Evolutionary conservation across 352 stramenopile species (phyloP), one percentile per base, ranked within the genome.

Genomic region (Phytophthora cryptogea): DNA sequence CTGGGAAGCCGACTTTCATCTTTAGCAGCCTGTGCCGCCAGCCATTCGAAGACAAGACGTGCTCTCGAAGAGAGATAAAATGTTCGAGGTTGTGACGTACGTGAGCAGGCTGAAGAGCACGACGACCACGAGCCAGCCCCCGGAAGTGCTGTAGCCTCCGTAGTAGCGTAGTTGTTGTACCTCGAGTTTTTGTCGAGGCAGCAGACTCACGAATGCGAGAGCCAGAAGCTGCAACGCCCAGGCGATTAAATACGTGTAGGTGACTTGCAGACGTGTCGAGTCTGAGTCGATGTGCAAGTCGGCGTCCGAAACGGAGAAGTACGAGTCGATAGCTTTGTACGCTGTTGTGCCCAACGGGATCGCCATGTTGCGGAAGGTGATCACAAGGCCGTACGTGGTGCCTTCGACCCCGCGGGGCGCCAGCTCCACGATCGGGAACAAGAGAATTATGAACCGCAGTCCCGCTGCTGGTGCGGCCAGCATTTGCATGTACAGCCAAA

Each of bases 21-120:
- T 49, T 40, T n/a, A 32, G 48, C 81, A 91, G 4, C 81, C 79
- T 64, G 79, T 57, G 3, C 84, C 81, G 9, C 83, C 83, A 37
- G 72, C 72, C 31, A 93, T 69, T 5, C 74, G 77, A 43, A 93
- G 57, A 56, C 84, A 93, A 54, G 81, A 64, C 0, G 84, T 90
- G 11, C 49, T 70, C 50, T 83, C 59, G 8, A 86, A 74, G 16
- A 83, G 64, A 16, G 74, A 78, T 32, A 88, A 46, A 11, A 73
- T 54, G 37, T 76, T 83, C 28, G 65, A 66, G 13, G 66, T 68
- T 11, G 68, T 79, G 35, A 72, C 76, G 47, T 80, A 86, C 13
- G 58, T 50, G 31, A 88, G 63, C 1, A 74, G 70, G 41, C 70
- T 46, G 16, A 70, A 47, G 2, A 85, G 64, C 2, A 59, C 37